These are phyloP conservation scores for Trametes versicolor DNA, from an alignment of 1,284 basidiomycete species.

Conservation along the genomic window DNA sequence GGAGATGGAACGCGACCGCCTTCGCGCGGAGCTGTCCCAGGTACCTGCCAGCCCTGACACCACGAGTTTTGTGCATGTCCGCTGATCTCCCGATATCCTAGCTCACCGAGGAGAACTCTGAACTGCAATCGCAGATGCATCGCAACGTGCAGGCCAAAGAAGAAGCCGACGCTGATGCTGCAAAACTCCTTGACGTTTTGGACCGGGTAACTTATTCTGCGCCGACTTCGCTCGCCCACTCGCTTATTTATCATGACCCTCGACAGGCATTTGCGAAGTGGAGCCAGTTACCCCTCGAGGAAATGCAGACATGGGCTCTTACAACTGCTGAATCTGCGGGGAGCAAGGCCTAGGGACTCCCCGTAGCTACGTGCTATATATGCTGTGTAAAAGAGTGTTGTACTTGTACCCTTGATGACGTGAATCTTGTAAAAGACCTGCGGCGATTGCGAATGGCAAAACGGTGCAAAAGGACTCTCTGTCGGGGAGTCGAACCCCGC, in stretches of 20 bases:
- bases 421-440: neutral
- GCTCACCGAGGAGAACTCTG: constrained; percentile 65
- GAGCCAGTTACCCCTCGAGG: constrained; percentile 64
- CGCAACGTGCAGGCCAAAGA: constrained; percentile 56
- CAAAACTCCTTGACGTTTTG: constrained; percentile 61
- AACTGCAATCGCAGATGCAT: constrained; percentile 58
- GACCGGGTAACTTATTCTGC: constrained; percentile 53
- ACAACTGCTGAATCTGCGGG: constrained; percentile 57
- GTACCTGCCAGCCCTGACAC: constrained; percentile 45
- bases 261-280: constrained; percentile 62
- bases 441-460: neutral
- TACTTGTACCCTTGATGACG: neutral
- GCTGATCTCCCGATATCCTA: constrained; percentile 39
- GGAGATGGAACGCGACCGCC: constrained; percentile 60
- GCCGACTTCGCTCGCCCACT: neutral
- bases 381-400: neutral
- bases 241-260: constrained; percentile 3
- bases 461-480: constrained; percentile 38
- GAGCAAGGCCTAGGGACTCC: constrained; percentile 21
- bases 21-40: constrained; percentile 59
- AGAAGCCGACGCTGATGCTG: constrained; percentile 55
- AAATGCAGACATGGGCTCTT: constrained; percentile 70
- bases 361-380: neutral
- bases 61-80: constrained; percentile 15
- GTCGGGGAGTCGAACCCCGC: constrained; percentile 54